Conservation (phyloP, 139 green algal species). For the Micractinium sp. region DNA sequence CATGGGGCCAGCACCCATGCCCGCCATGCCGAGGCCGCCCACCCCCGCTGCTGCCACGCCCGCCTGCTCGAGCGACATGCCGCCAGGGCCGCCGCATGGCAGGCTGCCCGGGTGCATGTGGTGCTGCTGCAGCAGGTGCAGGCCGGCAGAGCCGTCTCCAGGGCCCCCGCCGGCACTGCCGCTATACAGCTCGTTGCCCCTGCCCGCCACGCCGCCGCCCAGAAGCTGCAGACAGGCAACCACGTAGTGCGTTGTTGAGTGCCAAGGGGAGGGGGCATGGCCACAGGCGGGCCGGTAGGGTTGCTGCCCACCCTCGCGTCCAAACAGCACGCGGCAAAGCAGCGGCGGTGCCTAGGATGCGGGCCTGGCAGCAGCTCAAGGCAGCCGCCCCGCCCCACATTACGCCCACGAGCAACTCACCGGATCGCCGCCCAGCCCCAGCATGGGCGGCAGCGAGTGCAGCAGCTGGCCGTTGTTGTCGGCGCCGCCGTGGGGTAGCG, state of each 20-base stretch:
- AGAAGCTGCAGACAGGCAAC: neutral
- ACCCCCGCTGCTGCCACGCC: neutral
- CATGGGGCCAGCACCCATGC: neutral
- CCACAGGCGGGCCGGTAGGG: no score
- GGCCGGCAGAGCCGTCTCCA: neutral
- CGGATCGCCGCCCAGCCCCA: neutral
- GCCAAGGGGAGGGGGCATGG: no score
- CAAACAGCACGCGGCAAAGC: no score
- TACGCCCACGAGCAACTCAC: neutral
- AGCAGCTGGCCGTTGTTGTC: conserved; percentile 31
- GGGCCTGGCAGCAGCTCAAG: neutral
- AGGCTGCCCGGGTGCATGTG: neutral
- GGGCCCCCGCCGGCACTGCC: neutral
- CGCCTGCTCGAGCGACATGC: neutral
- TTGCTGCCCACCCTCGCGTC: no score
- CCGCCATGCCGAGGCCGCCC: neutral
- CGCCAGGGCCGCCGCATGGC: neutral
- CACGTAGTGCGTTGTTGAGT: no score
- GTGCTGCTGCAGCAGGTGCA: conserved; percentile 8
- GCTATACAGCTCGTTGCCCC: neutral
- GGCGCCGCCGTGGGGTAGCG: conserved; percentile 3
- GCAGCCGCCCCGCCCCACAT: neutral
- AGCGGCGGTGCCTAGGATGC: neutral
- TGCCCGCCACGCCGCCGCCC: neutral
- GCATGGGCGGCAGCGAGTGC: conserved; percentile 15